Conservation (phyloP, 345 rosid genomes). For the Chamaenerion angustifolium region DNA sequence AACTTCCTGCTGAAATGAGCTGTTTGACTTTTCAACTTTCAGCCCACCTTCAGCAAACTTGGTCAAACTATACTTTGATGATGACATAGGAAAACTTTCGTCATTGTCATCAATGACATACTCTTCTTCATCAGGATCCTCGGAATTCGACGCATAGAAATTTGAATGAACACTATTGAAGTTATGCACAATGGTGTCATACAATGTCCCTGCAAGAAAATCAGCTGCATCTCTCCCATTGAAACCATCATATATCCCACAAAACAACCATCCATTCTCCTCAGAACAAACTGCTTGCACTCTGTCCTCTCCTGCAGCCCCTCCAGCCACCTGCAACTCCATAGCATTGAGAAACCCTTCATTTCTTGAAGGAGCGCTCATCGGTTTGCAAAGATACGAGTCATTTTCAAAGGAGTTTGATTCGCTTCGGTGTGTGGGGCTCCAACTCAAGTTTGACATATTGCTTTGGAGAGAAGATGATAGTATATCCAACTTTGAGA, state of each 20-base stretch:
- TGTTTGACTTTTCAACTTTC: no score
- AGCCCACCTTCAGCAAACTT: no score
- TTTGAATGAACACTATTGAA: conserved; percentile 14
- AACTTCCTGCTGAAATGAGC: conserved; percentile 45
- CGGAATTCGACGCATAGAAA: background rate
- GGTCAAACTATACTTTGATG: no score
- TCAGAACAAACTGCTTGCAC: conserved; percentile 98
- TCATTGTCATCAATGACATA: background rate
- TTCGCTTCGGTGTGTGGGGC: conserved; percentile 45
- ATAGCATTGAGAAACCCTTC: conserved; percentile 58
- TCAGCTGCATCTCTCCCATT: conserved; percentile 99
- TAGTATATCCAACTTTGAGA: conserved; percentile 69
- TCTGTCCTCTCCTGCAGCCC: conserved; percentile 98
- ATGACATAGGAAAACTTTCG: no score
- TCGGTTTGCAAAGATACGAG: conserved; percentile 33
- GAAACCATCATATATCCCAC: conserved; percentile 88
- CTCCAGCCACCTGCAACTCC: conserved; percentile 94
- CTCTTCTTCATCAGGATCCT: no score
- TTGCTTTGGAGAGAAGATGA: conserved; percentile 83
- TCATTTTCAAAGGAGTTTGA: conserved; percentile 40
- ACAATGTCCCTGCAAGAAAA: conserved; percentile 87
- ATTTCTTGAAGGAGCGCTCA: conserved; percentile 51
- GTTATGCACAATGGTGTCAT: conserved; percentile 50
- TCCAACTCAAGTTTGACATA: conserved; percentile 67
- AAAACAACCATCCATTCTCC: conserved; percentile 85